Percentiles rank a stretch among this genome's conserved stretches.
These are phyloP conservation scores for Suillus ampliporus DNA, from an alignment of 768 basidiomycete species.

Conservation along the genomic window DNA sequence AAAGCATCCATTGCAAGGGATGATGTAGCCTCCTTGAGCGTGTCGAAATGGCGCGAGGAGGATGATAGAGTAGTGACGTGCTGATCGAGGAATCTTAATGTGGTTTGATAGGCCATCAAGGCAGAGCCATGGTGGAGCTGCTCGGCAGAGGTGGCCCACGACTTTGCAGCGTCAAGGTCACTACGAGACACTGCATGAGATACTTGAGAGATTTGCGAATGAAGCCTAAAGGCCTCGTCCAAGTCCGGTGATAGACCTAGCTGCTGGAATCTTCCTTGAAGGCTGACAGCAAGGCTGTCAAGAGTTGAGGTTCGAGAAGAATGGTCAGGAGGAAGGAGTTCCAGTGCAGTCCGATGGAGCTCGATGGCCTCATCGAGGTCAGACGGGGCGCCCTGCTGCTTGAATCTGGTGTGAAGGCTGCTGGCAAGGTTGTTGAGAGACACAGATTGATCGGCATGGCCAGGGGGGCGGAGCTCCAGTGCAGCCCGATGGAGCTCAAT, in stretches of 20 bases:
- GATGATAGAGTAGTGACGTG: constrained; percentile 14
- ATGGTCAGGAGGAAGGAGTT: background rate
- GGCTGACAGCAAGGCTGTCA: constrained; percentile 16
- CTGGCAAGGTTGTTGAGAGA: constrained; percentile 20
- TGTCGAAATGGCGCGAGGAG: constrained; percentile 3
- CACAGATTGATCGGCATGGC: background rate
- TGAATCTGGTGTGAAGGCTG: constrained; percentile 16
- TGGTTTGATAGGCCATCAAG: constrained; percentile 33
- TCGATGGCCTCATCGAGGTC: constrained; percentile 17
- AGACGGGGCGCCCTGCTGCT: constrained; percentile 9
- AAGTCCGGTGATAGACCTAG: constrained; percentile 16
- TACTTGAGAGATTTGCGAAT: constrained; percentile 1
- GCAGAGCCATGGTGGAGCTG: constrained; percentile 28
- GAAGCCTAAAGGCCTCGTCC: constrained; percentile 8
- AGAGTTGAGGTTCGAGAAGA: constrained; percentile 2
- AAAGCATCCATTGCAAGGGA: constrained; percentile 3
- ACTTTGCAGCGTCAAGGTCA: constrained; percentile 19
- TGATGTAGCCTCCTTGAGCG: background rate
- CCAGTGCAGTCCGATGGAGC: constrained; percentile 3
- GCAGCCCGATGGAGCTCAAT: background rate
- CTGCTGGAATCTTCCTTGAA: constrained; percentile 17
- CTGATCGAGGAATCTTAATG: constrained; percentile 30
- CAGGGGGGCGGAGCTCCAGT: background rate
- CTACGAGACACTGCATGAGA: constrained; percentile 6
- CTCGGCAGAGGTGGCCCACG: constrained; percentile 19